phyloP scores from a whole-genome alignment of 2,329 filamentous ascomycete genomes.

The Fusarium sororula region DNA sequence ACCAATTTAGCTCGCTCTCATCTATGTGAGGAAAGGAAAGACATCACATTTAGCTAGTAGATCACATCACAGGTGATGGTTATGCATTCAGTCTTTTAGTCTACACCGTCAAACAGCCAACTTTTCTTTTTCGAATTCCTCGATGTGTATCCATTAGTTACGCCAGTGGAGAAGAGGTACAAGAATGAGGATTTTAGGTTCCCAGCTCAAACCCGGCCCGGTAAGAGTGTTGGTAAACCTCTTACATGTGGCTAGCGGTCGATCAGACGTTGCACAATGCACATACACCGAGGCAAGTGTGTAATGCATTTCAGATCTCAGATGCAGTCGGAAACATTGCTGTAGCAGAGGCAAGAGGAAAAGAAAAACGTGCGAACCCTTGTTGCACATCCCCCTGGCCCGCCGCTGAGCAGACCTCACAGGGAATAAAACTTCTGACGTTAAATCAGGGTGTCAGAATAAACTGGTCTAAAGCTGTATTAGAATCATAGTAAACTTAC shows the following conservation, averaged over 20 bases:
- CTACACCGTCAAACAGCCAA: neutral
- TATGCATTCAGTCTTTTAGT: neutral
- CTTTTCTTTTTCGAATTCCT: slow-evolving; percentile 9
- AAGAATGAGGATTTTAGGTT: slow-evolving; percentile 14
- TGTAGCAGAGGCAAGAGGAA: neutral
- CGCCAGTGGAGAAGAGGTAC: slow-evolving; percentile 4
- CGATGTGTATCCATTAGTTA: neutral
- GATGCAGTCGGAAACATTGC: slow-evolving; percentile 20
- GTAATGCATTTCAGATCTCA: slow-evolving; percentile 30
- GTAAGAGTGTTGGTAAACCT: slow-evolving; percentile 28
- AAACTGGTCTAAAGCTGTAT: neutral
- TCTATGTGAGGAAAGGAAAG: neutral
- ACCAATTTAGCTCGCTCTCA: neutral
- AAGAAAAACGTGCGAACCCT: slow-evolving; percentile 32
- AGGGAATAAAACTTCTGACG: neutral
- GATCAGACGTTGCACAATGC: slow-evolving; percentile 39
- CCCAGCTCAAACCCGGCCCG: slow-evolving; percentile 35
- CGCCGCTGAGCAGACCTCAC: neutral
- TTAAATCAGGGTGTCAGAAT: neutral
- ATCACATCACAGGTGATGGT: slow-evolving; percentile 35
- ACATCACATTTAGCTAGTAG: slow-evolving; percentile 25
- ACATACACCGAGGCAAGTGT: slow-evolving; percentile 20
- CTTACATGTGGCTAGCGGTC: slow-evolving; percentile 33
- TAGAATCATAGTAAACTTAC: neutral
- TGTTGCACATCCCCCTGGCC: slow-evolving; percentile 42